Evolutionary conservation across 306 rosid genomes (phyloP), one percentile per base, ranked within the genome.

Genomic region (Quercus suber): DNA sequence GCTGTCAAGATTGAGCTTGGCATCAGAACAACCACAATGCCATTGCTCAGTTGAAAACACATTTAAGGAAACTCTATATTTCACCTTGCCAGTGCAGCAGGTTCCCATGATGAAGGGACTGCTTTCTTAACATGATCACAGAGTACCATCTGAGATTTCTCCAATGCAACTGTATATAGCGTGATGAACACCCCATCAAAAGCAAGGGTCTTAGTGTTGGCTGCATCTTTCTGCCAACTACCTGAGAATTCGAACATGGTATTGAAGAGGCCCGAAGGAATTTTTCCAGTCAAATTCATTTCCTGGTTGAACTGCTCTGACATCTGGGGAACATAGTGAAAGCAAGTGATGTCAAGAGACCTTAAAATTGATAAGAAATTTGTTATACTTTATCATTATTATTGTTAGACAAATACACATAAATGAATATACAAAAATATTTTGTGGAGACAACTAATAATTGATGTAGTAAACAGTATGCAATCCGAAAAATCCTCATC

Each of bases 251-350:
- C 99, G 75, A 91, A 95, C 99, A 92, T 92, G 33, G 92, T 20
- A 87, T 92, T 95, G 94, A 95, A 92, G 86, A 88, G 94, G 78
- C 99, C 99, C 0, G 99, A 91, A 69, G 99, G 99, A 84, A 95
- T 95, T 87, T 95, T 95, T 14, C 99, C 98, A 14, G 92, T 89
- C 89, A 90, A 84, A 73, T 92, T 86, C 75, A 92, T 82, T 73
- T 92, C 98, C 91, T 88, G 99, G 80, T 95, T 95, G 90, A 92
- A 92, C 84, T 95, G 99, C 89, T 95, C 99, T 64, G 99, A 92
- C 99, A 95, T 95, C 99, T 94, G 92, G 74, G 77, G 78, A 76
- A 77, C 79, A 53, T 71, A 43, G 68, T 76, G 82, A 23, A 23
- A 11, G 28, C 17, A 61, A 71, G 27, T 37, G 33, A 83, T 56